Base-by-base conservation (phyloP, 352 stramenopile species). In the Phytophthora pseudosyringae region DNA sequence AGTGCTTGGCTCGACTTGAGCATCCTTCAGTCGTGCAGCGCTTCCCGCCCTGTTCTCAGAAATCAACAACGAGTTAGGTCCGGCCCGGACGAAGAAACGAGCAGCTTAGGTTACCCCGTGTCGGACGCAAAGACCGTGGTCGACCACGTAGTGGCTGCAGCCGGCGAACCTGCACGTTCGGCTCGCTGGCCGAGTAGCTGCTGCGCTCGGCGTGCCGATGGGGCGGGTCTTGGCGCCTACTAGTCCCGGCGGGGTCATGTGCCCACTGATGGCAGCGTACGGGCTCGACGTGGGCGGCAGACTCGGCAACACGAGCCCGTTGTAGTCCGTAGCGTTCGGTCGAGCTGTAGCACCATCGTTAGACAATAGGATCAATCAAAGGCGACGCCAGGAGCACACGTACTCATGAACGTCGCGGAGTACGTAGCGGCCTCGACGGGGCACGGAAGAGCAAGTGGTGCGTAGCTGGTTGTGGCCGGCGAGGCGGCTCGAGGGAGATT, bases 71-170 rank as follows among this genome's bases (percentile, higher is more conserved):
- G 16, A 43, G 25, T 33, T 11, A 49, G 46, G n/a, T 21, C n/a
- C 16, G 12, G 32, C 11, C 12, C 3, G n/a, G 25, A 12, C 5
- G 4, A 16, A 44, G 11, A 15, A 36, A 33, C 7, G 45, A 43
- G 16, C 16, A 8, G 11, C 4, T 29, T 16, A 63, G 76, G 46
- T 21, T 69, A 90, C 81, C 38, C 81, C 80, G 31, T 90, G 81
- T 4, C 81, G 75, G 12, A 89, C 76, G 44, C 81, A 90, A 16
- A 89, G 74, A 10, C 81, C 81, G 36, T 86, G 75, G 48, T 90
- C 80, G 40, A 89, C 81, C 18, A 90, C 80, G 66, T 90, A 90
- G 57, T 89, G 76, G 45, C 79, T 81, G 40, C 81, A 90, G 45
- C 78, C 80, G 25, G 81, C 71, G 46, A 73, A 78, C 49, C 81